Evolutionary conservation across 2,329 filamentous ascomycete genomes (phyloP), one percentile per base, ranked within the genome.

Genomic region (Stagonosporopsis vannaccii): DNA sequence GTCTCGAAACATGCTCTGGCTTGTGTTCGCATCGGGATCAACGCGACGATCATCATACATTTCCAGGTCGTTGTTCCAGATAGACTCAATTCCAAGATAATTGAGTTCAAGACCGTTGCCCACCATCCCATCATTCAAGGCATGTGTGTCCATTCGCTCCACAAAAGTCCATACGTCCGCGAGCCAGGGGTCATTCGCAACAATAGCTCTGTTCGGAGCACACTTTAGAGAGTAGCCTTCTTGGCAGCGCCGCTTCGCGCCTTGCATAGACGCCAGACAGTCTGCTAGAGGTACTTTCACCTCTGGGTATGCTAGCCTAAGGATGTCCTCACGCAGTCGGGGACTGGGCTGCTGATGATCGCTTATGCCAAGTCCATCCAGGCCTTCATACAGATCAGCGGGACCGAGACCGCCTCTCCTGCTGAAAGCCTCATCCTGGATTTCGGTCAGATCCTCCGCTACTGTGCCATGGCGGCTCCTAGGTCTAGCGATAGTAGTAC

Each of bases 91-190:
- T 1, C 91, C 91, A 56, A 94, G 80, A 66, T 90, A 95, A 67
- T 88, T 89, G 19, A 94, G 77, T 65, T 95, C 90, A 4, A 92
- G 78, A 2, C 83, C 84, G 12, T 85, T 81, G 7, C 86, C 80
- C 23, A 89, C 79, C 89, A 95, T 90, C n/a, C 87, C 88, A 42
- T 86, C 84, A 60, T 88, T 83, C 32, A 82, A 80, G 2, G 88
- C 86, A 26, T 87, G 85, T 23, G 83, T 80, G 63, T 90, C 86
- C 61, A 81, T 77, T n/a, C 89, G 86, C 56, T 84, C 82, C 43
- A 93, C 81, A 82, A 90, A 91, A 42, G 86, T 84, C 91, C 91
- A 96, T n/a, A 90, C 79, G 52, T 90, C 88, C 54, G 87, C 83
- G n/a, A 94, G 79, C 85, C 90, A 91, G 26, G 84, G 85, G 66